phyloP scores from a whole-genome alignment of 768 basidiomycete genomes.

The Bullera alba region DNA sequence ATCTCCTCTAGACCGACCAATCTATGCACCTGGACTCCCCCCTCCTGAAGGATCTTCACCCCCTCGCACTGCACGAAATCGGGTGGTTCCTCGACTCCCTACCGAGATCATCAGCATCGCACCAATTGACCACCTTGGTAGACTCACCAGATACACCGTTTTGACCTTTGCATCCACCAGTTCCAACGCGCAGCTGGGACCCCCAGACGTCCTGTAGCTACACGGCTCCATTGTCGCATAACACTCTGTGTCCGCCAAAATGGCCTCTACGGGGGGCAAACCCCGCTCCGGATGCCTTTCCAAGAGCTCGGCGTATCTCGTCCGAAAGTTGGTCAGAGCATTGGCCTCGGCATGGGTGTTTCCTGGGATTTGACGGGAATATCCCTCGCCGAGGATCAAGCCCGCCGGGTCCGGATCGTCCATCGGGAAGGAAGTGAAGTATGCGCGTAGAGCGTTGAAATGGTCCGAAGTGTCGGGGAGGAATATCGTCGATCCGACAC shows the following conservation, averaged over 20 bases:
- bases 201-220: slow-evolving; percentile 77
- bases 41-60: slow-evolving; percentile 52
- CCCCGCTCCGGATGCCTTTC: not conserved
- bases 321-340: slow-evolving; percentile 65
- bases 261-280: slow-evolving; percentile 48
- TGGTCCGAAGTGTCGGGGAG: slow-evolving; percentile 27
- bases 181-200: slow-evolving; percentile 76
- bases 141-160: slow-evolving; percentile 62
- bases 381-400: slow-evolving; percentile 66
- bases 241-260: slow-evolving; percentile 61
- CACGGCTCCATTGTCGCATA: slow-evolving; percentile 98
- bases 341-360: slow-evolving; percentile 98
- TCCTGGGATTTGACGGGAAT: slow-evolving; percentile 78
- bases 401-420: slow-evolving; percentile 12
- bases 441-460: slow-evolving; percentile 11
- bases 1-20: slow-evolving; percentile 60
- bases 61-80: slow-evolving; percentile 95
- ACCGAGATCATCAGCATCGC: not conserved
- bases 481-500: slow-evolving; percentile 41
- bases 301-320: slow-evolving; percentile 41
- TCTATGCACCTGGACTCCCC: slow-evolving; percentile 39
- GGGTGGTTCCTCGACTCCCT: slow-evolving; percentile 78
- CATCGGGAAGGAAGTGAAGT: slow-evolving; percentile 22
- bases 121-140: not conserved
- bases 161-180: slow-evolving; percentile 63